Evolutionary conservation across 768 basidiomycete genomes (phyloP), one percentile per base, ranked within the genome.

Genomic region (Neoboletus magnificus): DNA sequence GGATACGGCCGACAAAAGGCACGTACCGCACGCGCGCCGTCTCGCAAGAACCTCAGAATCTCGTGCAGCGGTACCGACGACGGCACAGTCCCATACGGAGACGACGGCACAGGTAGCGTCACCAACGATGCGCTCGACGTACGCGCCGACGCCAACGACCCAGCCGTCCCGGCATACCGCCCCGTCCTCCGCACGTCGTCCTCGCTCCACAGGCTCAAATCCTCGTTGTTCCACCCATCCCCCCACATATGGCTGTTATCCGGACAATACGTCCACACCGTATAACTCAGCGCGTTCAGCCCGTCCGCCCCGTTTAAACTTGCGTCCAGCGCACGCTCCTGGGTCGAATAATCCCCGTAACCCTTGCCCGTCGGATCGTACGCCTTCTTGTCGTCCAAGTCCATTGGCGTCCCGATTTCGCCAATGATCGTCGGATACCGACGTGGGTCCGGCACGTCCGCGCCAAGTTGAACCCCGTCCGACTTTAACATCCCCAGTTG

Each of bases 201-300:
- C 4, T 71, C 61, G 62, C 86, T 87, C 91, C 91, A 98, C 15
- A 98, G 58, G 60, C 90, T 93, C 55, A 98, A 70, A 73, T 98
- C 96, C 74, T 99, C 96, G 73, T 91, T 83, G 69, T 98, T 95
- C 96, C 95, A 99, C 1, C 86, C 86, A 72, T 99, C 96, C 15
- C 96, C 93, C 91, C 91, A 97, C 66, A 82, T 76, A 66, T 98
- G 92, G 25, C 77, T 78, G 65, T 86, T 86, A 62, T 96, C 90
- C 0, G 89, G 76, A 56, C 88, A 87, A 67, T 95, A 97, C 33
- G 85, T 89, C 94, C 94, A 97, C 10, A 92, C 74, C 44, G 93
- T 93, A 70, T 83, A 96, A 62, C 79, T 91, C 55, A 95, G 70
- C 35, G 71, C 79, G 61, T 92, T 92, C 11, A 72, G 67, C 0